Base-by-base conservation (phyloP, 2,329 filamentous ascomycete species). In the Verticillium nonalfalfae region DNA sequence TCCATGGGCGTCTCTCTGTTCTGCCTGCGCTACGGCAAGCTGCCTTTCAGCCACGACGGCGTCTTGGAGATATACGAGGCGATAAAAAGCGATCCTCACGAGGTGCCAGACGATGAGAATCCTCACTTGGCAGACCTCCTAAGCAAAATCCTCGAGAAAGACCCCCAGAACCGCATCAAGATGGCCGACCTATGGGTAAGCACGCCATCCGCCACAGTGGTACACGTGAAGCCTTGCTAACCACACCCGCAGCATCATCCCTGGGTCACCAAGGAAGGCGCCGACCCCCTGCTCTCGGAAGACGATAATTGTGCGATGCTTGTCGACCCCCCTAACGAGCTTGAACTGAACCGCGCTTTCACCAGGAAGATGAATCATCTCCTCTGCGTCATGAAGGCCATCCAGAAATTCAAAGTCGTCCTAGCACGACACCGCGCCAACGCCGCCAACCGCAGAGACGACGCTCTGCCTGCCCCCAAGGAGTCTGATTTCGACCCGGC, bases 1-100 rank as follows among this genome's bases (percentile, higher is more conserved):
- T 96, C 94, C 3, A 98, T 98, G 94, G 95, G 95, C 7, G 89
- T 97, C 9, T 96, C 93, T 1, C 79, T 99, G 2, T 98, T 94
- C 73, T 99, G 95, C 73, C 81, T 99, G 45, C 88, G 90, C 63
- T 98, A 96, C 69, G 95, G 95, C 36, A 82, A 80, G 58, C 89
- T 99, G 64, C 95, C 95, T 0, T 99, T 98, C 70, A 89, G 93
- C 69, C 85, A 89, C 61, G 79, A 85, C 6, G 87, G 86, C 18
- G 87, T 97, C 63, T 79, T 97, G 61, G 93, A 97, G 58, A 85
- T 98, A 64, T 98, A 96, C 71, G 88, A 96, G 62, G 87, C 92
- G 5, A 98, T 99, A 75, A 89, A 89, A 66, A 84, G 81, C 35
- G 89, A 96, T 50, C 74, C 85, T 3, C 75, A 89, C 0, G 73